Conservation (phyloP, 2,329 filamentous ascomycete species). For the Venturiaceae sp. region DNA sequence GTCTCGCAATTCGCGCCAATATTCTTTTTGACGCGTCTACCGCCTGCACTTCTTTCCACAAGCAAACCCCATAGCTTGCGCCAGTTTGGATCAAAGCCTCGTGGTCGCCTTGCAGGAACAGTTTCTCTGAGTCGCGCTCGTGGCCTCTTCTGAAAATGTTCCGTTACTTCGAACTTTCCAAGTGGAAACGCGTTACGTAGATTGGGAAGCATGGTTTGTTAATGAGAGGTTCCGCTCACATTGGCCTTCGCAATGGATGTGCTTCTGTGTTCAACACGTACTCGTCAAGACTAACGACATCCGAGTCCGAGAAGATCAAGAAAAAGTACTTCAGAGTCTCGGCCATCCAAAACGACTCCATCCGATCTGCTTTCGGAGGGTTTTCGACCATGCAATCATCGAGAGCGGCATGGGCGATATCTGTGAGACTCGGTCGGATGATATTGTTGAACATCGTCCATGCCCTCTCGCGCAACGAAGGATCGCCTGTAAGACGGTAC, state of each 20-base stretch:
- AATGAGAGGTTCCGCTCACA: too few relatives aligned
- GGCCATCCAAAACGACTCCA: conserved; percentile 73
- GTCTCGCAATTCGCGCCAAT: too few relatives aligned
- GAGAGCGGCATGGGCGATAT: conserved; percentile 14
- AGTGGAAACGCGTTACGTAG: too few relatives aligned
- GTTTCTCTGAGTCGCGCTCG: too few relatives aligned
- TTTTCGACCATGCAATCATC: conserved; percentile 26
- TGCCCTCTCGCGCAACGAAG: conserved; percentile 31
- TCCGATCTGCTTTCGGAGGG: conserved; percentile 30
- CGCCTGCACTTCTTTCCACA: too few relatives aligned
- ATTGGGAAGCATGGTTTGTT: too few relatives aligned
- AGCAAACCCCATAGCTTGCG: too few relatives aligned
- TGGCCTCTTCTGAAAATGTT: too few relatives aligned
- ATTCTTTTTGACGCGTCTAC: too few relatives aligned
- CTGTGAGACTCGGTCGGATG: conserved; percentile 18
- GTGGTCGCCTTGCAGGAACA: too few relatives aligned
- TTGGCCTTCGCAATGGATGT: conserved; percentile 35
- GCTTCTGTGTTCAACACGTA: conserved; percentile 48
- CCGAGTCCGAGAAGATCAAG: conserved; percentile 62
- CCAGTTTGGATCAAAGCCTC: too few relatives aligned
- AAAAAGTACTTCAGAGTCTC: conserved; percentile 94
- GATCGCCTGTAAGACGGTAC: conserved; percentile 49
- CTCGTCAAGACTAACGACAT: conserved; percentile 56
- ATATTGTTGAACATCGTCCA: conserved; percentile 43
- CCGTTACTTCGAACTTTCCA: too few relatives aligned